These are phyloP conservation scores for Cladosporium halotolerans DNA, from an alignment of 2,329 filamentous ascomycete species.

Conservation along the genomic window DNA sequence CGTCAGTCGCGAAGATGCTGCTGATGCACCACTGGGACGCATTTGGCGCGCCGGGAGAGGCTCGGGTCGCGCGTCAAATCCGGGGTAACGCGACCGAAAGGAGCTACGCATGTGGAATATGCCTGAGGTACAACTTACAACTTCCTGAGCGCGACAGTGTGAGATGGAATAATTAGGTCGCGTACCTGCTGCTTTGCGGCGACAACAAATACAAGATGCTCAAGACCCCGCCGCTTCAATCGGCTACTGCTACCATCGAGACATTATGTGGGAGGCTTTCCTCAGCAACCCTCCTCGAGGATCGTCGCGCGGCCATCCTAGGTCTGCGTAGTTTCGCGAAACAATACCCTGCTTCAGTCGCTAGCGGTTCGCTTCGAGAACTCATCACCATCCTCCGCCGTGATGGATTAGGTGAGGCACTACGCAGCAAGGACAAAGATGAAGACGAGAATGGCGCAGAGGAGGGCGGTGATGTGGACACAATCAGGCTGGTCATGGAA, in stretches of 20 bases:
- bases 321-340: conserved; percentile 94
- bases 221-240: conserved; percentile 86
- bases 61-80: background rate
- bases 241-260: conserved; percentile 87
- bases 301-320: conserved; percentile 85
- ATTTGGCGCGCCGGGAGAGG: background rate
- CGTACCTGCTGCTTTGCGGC: no score
- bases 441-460: conserved; percentile 47
- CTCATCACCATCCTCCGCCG: conserved; percentile 79
- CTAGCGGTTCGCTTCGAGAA: conserved; percentile 82
- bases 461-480: conserved; percentile 70
- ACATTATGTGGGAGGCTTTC: conserved; percentile 80
- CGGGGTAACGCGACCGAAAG: background rate
- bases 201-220: conserved; percentile 33
- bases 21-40: background rate
- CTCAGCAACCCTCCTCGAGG: conserved; percentile 87
- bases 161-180: no score
- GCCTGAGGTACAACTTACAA: no score
- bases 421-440: conserved; percentile 18
- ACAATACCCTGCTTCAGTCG: conserved; percentile 90
- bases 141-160: no score
- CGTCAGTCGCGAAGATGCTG: background rate
- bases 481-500: conserved; percentile 89
- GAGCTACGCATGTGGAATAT: no score
- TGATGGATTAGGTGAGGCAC: conserved; percentile 47